Base-by-base conservation (phyloP, 495 filamentous ascomycete genomes). In the Rhypophila decipiens region DNA sequence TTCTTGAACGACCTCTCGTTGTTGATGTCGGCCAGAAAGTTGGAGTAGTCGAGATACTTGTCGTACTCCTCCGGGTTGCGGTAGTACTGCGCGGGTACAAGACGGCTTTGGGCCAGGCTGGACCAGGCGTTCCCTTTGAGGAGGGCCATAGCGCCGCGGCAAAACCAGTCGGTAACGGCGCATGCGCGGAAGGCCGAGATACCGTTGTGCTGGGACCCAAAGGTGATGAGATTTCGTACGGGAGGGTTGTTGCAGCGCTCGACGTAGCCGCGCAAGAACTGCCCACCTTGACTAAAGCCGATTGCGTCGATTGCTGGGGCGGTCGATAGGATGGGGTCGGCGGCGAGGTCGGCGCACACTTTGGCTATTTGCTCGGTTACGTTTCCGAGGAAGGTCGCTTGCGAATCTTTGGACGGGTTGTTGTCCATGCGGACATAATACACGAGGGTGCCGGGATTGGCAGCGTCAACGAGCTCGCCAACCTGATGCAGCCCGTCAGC, bases 11-110 rank as follows among this genome's bases (percentile, higher is more conserved):
- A 52, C 2, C 94, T 75, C 77, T 97, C 93, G 60, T 96, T 96
- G 68, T 99, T 99, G 65, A 97, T 83, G 64, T 97, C 91, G n/a
- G 91, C 93, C n/a, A 99, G 73, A 64, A 91, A 96, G 58, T 90
- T 94, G 60, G 87, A 93, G 61, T 83, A 51, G 57, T 86, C 82
- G 15, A 96, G 74, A 62, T 96, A 98, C 24, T 66, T 58, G 4
- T 84, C 83, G 46, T 87, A 64, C 51, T 88, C 77, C 2, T 65
- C 70, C 0, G 84, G 82, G 55, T 93, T 79, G 20, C 91, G 83
- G 71, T 84, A 97, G 65, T 99, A 99, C 69, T 99, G 93, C 42
- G 94, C 94, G 0, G 93, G 93, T 4, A 98, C 88, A 5, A 98
- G 70, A 21, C 72, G 76, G 41, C 67, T 69, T 73, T 98, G 93